Evolutionary conservation across 129 eudicot genomes (phyloP), one percentile per base, ranked within the genome.

Genomic region (Arctium minus): DNA sequence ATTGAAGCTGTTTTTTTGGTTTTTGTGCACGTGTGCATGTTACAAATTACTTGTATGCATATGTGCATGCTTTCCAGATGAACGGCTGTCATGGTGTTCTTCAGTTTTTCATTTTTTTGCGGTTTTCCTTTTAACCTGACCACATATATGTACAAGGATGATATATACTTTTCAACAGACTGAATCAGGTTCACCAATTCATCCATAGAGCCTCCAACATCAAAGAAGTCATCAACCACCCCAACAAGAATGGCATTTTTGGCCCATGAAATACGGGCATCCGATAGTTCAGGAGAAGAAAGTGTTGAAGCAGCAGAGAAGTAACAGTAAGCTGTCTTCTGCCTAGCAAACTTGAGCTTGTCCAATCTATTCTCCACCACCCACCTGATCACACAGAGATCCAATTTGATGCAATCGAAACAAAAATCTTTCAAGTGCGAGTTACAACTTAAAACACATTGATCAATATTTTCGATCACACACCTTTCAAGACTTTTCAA

Each of bases 221-320:
- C 97, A 70, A 91, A 93, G 88, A 93, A 93, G 89, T 91, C 97
- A 88, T 91, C 96, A 48, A 89, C 81, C 46, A 91, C 82, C 1
- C 91, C 81, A 17, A 86, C 83, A 35, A 93, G 88, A 11, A 93
- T 87, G 53, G 84, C 81, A 80, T 83, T 89, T 81, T 93, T 91
- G 64, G 96, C 94, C 92, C 94, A 91, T 62, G 97, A 83, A 70
- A 91, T 80, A 30, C 97, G 97, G 9, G 97, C 96, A 83, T 91
- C 97, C 46, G 89, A 82, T 73, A 83, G 89, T 78, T 91, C 87
- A 31, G 96, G 96, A 69, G 92, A 15, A 39, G 79, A 81, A 79
- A 88, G 17, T 71, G 90, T 86, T 53, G 91, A 86, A 31, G 91
- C 92, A 29, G 90, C 94, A 38, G 94, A 83, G 78, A 93, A 88